These are phyloP conservation scores for Capsicum chinense DNA, from an alignment of 257 asterid genomes.

Conservation along the genomic window DNA sequence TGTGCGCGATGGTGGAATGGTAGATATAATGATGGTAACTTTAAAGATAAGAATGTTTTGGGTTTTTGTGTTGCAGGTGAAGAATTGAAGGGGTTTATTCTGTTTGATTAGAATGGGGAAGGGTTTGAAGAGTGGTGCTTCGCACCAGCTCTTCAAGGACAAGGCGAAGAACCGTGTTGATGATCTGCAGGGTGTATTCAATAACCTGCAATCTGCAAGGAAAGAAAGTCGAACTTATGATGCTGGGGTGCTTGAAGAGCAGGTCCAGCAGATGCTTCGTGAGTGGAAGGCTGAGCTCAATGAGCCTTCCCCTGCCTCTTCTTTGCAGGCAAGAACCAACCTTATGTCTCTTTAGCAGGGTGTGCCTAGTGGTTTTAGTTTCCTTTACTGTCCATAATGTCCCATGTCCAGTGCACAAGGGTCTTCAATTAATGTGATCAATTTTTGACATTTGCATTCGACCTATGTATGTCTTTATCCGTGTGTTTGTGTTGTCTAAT, in stretches of 20 bases:
- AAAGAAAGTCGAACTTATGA: conserved; percentile 86
- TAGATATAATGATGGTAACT: background rate
- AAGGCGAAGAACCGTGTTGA: conserved; percentile 91
- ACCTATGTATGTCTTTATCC: background rate
- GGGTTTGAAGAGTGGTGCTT: conserved; percentile 74
- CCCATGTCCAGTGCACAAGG: background rate
- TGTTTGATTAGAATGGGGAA: conserved; percentile 64
- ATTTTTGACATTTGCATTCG: background rate
- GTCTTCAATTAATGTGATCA: background rate
- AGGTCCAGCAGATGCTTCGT: conserved; percentile 96
- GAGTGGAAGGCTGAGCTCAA: conserved; percentile 95
- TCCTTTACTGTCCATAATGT: background rate
- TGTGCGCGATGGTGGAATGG: conserved; percentile 13
- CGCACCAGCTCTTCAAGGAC: conserved; percentile 70
- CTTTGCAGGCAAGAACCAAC: conserved; percentile 67
- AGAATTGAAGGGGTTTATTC: conserved; percentile 37
- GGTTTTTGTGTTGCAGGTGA: conserved; percentile 42
- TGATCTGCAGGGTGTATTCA: conserved; percentile 93
- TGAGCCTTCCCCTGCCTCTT: conserved; percentile 97
- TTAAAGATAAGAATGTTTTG: background rate
- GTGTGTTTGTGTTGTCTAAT: background rate
- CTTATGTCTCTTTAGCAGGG: background rate
- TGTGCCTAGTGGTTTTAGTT: background rate
- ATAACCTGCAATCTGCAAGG: conserved; percentile 84
- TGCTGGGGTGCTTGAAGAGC: conserved; percentile 89